A percentile compares a stretch with the other conserved stretches of the same genome.
Evolutionary conservation across 164 flowering plant species (phyloP).

Genomic region (Vitis vinifera): ASM3070453v1 NC_081819.1:20842001-20842500

Average conservation of each 20-base stretch:
- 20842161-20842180: too few relatives aligned
- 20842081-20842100: too few relatives aligned
- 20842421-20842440: too few relatives aligned
- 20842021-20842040: constrained; percentile 23
- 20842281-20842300: constrained; percentile 12
- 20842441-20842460: constrained; percentile 29
- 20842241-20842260: constrained; percentile 14
- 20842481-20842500: constrained; percentile 36
- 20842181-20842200: neutral
- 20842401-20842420: too few relatives aligned
- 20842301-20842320: constrained; percentile 10
- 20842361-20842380: neutral
- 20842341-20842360: too few relatives aligned
- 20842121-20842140: too few relatives aligned
- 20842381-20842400: too few relatives aligned
- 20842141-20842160: too few relatives aligned
- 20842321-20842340: too few relatives aligned
- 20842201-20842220: constrained; percentile 8
- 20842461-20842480: constrained; percentile 31
- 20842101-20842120: neutral
- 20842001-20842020: constrained; percentile 12
- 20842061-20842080: too few relatives aligned
- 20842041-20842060: too few relatives aligned
- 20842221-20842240: constrained; percentile 16
- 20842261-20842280: constrained; percentile 11